Evolutionary conservation across 2,329 filamentous ascomycete genomes (phyloP).

Genomic region (Pseudopithomyces maydicus): DNA sequence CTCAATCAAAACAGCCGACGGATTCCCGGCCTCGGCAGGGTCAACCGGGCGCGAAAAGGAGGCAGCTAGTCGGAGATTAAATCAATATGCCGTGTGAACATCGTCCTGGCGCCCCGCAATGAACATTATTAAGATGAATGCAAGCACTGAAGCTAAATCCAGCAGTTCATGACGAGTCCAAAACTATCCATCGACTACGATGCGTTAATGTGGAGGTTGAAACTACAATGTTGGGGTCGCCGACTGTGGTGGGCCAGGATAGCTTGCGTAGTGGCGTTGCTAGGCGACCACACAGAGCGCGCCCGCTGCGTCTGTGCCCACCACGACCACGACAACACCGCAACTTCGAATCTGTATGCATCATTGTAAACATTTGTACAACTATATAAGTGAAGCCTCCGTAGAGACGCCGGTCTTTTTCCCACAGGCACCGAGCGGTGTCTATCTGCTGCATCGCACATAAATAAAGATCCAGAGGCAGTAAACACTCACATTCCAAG

Average conservation of each 20-base stretch:
- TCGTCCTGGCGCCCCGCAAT: not conserved
- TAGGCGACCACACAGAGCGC: slow-evolving; percentile 31
- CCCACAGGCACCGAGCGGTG: not conserved
- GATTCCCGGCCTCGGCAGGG: not conserved
- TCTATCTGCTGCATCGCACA: not conserved
- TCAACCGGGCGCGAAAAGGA: not conserved
- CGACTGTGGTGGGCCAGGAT: slow-evolving; percentile 14
- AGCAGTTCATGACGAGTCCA: not conserved
- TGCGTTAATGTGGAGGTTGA: slow-evolving; percentile 6
- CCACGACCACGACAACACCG: slow-evolving; percentile 37
- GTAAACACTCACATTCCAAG: slow-evolving; percentile 27
- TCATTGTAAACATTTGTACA: not conserved
- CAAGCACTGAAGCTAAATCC: not conserved
- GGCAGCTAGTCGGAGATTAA: not conserved
- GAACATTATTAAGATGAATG: not conserved
- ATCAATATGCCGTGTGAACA: not conserved
- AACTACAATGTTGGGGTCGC: not conserved
- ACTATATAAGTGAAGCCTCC: not conserved
- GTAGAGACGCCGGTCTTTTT: not conserved
- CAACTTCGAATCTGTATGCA: slow-evolving; percentile 19
- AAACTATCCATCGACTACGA: not conserved
- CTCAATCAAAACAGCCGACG: not conserved
- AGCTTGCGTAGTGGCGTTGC: slow-evolving; percentile 26
- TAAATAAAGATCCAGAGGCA: slow-evolving; percentile 19
- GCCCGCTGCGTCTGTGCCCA: slow-evolving; percentile 23